A percentile compares a stretch with the other conserved stretches of the same genome.
phyloP scores from a whole-genome alignment of 257 asterid species.

The Paulownia fortunei region DNA sequence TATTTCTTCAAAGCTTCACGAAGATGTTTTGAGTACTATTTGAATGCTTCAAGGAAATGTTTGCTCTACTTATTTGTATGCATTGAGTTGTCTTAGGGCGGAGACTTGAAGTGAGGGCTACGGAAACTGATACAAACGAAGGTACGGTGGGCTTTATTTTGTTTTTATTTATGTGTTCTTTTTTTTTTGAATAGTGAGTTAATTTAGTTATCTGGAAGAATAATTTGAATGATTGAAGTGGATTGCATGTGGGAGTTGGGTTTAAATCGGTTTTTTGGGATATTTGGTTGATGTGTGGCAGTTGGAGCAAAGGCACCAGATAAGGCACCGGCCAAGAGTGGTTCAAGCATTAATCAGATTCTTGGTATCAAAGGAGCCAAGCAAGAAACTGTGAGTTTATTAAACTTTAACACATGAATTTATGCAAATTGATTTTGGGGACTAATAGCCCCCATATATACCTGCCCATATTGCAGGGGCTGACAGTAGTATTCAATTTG shows the following conservation, averaged over 20 bases:
- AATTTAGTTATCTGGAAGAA: constrained; percentile 4
- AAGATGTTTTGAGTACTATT: neutral
- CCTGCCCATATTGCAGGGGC: too few relatives aligned
- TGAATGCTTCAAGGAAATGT: neutral
- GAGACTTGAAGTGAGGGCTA: constrained; percentile 73
- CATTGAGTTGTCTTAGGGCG: constrained; percentile 50
- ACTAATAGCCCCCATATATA: neutral
- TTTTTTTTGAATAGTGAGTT: neutral
- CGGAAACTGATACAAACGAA: constrained; percentile 82
- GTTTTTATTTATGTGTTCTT: neutral
- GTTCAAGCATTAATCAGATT: constrained; percentile 67
- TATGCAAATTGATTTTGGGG: neutral
- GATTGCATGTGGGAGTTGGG: neutral
- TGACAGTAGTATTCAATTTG: too few relatives aligned
- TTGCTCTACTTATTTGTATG: constrained; percentile 1
- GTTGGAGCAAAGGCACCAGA: constrained; percentile 60
- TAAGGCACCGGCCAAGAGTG: constrained; percentile 49
- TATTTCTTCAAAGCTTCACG: constrained; percentile 12
- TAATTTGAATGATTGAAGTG: neutral
- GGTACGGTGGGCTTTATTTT: constrained; percentile 43
- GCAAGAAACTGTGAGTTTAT: constrained; percentile 59
- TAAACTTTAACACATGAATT: neutral
- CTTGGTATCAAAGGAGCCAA: constrained; percentile 76
- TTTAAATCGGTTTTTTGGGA: constrained; percentile 20
- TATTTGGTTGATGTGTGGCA: constrained; percentile 40